A percentile compares a stretch with the other conserved stretches of the same genome.
These are phyloP conservation scores for Scutellaria baicalensis DNA, from an alignment of 257 asterid genomes.

Conservation along the genomic window DNA sequence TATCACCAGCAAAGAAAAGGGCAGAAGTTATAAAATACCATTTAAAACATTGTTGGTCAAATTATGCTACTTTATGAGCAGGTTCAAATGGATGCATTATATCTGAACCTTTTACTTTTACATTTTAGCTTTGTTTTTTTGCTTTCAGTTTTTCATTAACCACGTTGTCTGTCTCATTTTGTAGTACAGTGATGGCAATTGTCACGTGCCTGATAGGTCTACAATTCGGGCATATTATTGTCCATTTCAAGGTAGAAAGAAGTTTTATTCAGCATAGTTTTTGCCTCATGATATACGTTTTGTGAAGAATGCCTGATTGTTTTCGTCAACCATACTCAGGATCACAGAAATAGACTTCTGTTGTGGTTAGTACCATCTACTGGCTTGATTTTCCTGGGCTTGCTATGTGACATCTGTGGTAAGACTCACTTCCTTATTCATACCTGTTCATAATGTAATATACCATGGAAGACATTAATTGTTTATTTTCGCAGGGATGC, in stretches of 20 bases:
- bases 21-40: too few relatives aligned
- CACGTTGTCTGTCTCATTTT: conserved; percentile 21
- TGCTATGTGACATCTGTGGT: conserved; percentile 40
- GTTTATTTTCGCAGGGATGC: conserved; percentile 41
- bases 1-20: not conserved
- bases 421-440: not conserved
- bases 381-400: conserved; percentile 32
- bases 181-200: conserved; percentile 63
- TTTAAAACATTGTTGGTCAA: not conserved
- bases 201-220: conserved; percentile 55
- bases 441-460: not conserved
- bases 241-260: conserved; percentile 54
- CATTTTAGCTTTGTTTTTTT: not conserved
- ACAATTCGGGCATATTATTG: conserved; percentile 56
- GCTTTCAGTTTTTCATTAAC: conserved; percentile 5
- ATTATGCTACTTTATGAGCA: too few relatives aligned
- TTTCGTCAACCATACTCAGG: conserved; percentile 29
- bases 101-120: too few relatives aligned
- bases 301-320: not conserved
- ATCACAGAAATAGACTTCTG: conserved; percentile 46
- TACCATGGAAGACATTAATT: not conserved
- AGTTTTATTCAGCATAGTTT: not conserved
- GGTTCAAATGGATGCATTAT: too few relatives aligned
- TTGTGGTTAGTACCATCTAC: conserved; percentile 53
- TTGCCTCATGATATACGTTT: not conserved